phyloP scores from a whole-genome alignment of 179 eudicot species.

The Nepenthes alata region DNA sequence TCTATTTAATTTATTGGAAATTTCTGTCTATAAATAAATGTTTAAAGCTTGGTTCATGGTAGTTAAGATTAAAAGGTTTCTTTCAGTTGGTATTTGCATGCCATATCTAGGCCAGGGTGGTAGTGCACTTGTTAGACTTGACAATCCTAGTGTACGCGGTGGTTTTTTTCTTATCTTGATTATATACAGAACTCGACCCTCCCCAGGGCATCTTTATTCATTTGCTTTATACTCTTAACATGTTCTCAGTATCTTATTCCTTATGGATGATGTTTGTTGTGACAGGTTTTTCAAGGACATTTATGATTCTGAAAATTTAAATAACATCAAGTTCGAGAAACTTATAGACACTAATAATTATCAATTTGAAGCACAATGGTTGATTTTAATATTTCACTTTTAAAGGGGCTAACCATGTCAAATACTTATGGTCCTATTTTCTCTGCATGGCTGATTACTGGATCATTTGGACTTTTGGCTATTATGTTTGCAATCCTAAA shows the following conservation, averaged over 20 bases:
- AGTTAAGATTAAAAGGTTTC: too few relatives aligned
- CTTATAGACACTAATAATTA: constrained; percentile 10
- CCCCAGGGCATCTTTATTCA: background rate
- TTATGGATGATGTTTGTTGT: background rate
- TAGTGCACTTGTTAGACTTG: too few relatives aligned
- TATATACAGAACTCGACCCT: background rate
- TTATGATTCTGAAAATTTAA: constrained; percentile 1
- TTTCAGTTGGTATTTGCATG: too few relatives aligned
- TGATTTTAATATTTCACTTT: constrained; percentile 29
- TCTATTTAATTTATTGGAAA: too few relatives aligned
- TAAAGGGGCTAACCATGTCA: constrained; percentile 39
- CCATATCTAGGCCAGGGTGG: too few relatives aligned
- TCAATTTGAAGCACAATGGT: constrained; percentile 27
- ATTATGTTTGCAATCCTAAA: constrained; percentile 50
- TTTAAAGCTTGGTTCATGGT: too few relatives aligned
- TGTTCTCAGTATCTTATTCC: background rate
- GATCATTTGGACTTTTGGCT: constrained; percentile 58
- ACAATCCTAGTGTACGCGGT: too few relatives aligned
- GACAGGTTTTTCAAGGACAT: background rate
- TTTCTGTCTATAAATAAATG: too few relatives aligned
- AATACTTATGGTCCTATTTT: constrained; percentile 40
- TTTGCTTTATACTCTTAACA: background rate
- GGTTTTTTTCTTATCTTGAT: background rate
- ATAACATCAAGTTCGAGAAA: background rate
- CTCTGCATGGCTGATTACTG: constrained; percentile 70